These are phyloP conservation scores for Didymella lethalis DNA, from an alignment of 2,329 filamentous ascomycete genomes.

Conservation along the genomic window DNA sequence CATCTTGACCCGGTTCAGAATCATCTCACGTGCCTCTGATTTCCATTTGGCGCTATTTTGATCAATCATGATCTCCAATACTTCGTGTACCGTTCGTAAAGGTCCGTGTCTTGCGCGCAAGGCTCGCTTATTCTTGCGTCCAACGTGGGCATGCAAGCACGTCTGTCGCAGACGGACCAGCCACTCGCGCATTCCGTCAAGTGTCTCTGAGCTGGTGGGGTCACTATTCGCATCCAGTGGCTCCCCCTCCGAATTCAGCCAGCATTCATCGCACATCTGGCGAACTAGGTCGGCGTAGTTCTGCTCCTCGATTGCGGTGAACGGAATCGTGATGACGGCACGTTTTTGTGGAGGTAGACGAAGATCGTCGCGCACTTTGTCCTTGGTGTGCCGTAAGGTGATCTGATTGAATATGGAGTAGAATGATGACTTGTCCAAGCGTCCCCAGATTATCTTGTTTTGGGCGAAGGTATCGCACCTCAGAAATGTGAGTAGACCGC, in stretches of 20 bases:
- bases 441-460: slow-evolving; percentile 70
- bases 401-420: slow-evolving; percentile 73
- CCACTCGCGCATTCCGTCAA: slow-evolving; percentile 81
- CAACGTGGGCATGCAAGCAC: slow-evolving; percentile 85
- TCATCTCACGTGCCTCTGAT: slow-evolving; percentile 71
- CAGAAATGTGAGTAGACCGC: slow-evolving; percentile 82
- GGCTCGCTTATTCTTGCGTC: slow-evolving; percentile 69
- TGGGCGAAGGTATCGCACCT: slow-evolving; percentile 78
- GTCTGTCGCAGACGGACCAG: slow-evolving; percentile 80
- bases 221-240: slow-evolving; percentile 71
- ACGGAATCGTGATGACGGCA: slow-evolving; percentile 86
- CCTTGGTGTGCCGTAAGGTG: slow-evolving; percentile 85
- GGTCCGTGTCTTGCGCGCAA: slow-evolving; percentile 69
- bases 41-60: slow-evolving; percentile 75
- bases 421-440: slow-evolving; percentile 73
- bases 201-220: slow-evolving; percentile 61
- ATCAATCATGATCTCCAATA: slow-evolving; percentile 90
- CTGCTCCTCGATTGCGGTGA: slow-evolving; percentile 89
- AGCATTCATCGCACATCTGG: slow-evolving; percentile 75
- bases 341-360: slow-evolving; percentile 82
- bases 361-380: slow-evolving; percentile 78
- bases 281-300: slow-evolving; percentile 81
- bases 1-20: slow-evolving; percentile 69
- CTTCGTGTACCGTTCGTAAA: slow-evolving; percentile 82
- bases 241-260: slow-evolving; percentile 69